These are phyloP conservation scores for Malassezia pachydermatis DNA, from an alignment of 1,284 basidiomycete genomes.

Conservation along the genomic window DNA sequence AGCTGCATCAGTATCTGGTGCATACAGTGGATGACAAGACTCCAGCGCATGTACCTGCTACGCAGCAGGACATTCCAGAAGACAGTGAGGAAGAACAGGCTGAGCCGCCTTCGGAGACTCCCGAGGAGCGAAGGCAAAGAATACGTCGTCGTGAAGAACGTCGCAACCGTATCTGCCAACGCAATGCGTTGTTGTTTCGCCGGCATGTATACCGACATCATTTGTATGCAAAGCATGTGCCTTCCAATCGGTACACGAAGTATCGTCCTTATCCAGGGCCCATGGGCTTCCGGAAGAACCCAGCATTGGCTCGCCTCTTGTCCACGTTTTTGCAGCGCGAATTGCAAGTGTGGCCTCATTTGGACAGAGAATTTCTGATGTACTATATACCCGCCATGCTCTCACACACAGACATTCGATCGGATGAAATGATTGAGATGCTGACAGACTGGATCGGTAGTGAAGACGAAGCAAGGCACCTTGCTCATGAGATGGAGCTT, in stretches of 20 bases:
- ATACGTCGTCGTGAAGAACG: constrained; percentile 7
- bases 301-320: constrained; percentile 10
- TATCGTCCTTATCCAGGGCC: constrained; percentile 15
- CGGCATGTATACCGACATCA: constrained; percentile 8
- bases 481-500: constrained; percentile 17
- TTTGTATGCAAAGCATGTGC: constrained; percentile 15
- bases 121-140: neutral
- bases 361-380: constrained; percentile 12
- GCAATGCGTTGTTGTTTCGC: neutral
- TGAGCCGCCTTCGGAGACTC: neutral
- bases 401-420: constrained; percentile 12
- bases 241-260: constrained; percentile 14
- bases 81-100: neutral
- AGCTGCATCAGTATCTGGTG: neutral
- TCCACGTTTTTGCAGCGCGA: constrained; percentile 16
- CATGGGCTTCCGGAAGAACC: constrained; percentile 6
- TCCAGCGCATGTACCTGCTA: too few relatives aligned
- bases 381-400: constrained; percentile 18
- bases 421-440: constrained; percentile 9
- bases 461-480: constrained; percentile 1
- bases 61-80: too few relatives aligned
- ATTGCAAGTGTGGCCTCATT: constrained; percentile 17
- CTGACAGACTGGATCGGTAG: constrained; percentile 17
- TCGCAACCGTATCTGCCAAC: neutral
- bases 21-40: neutral